Evolutionary conservation across 177 flowering plant genomes (phyloP).

Genomic region (Telopea speciosissima): DNA sequence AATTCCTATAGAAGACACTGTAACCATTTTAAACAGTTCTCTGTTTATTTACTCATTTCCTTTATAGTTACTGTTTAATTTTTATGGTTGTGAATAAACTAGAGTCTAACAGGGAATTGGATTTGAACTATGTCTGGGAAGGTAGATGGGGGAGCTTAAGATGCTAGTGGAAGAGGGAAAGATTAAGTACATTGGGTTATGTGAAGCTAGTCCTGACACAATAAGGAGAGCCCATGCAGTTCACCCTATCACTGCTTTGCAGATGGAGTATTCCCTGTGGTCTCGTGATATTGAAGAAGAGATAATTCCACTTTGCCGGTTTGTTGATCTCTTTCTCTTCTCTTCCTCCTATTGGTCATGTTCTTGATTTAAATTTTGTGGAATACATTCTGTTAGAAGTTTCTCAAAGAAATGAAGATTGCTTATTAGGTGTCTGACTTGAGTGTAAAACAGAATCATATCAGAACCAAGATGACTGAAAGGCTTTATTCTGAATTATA

Average conservation of each 20-base stretch:
- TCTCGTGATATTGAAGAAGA: constrained; percentile 45
- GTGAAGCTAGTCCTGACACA: constrained; percentile 44
- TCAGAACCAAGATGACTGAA: background rate
- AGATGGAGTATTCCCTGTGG: constrained; percentile 56
- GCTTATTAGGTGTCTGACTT: background rate
- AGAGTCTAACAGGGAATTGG: background rate
- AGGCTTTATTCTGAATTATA: background rate
- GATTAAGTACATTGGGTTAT: constrained; percentile 39
- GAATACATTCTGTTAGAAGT: background rate
- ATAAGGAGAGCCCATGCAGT: constrained; percentile 52
- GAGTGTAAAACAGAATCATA: background rate
- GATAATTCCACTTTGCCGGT: constrained; percentile 40
- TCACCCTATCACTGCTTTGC: constrained; percentile 45
- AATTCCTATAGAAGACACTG: constrained; percentile 60
- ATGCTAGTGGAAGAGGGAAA: constrained; percentile 51
- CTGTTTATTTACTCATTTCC: background rate
- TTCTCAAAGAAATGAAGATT: background rate
- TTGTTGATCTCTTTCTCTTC: background rate
- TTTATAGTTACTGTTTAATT: background rate
- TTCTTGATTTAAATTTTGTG: background rate
- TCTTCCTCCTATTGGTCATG: background rate
- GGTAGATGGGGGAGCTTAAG: constrained; percentile 55
- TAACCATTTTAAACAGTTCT: constrained; percentile 12
- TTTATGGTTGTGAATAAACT: background rate
- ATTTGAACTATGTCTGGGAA: background rate